These are phyloP conservation scores for Carex kokanica DNA, from an alignment of 176 grass and related monocot species.

Conservation along the genomic window DNA sequence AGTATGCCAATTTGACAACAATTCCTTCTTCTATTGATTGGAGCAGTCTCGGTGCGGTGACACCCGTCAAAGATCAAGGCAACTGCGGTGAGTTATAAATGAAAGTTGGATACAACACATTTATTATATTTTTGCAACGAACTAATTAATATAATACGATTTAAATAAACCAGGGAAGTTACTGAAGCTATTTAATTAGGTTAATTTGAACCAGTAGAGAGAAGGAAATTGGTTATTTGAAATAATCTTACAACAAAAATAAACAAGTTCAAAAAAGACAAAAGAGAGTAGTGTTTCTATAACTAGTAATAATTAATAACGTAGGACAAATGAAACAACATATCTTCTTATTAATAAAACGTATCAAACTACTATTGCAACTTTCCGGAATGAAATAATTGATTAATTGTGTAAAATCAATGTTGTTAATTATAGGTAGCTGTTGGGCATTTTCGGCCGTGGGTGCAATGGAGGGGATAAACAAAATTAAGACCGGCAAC, in stretches of 20 bases:
- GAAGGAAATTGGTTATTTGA: too few species aligned
- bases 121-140: not conserved
- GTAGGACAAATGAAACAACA: too few species aligned
- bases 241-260: too few species aligned
- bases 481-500: conserved; percentile 18
- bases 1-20: not conserved
- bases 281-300: too few species aligned
- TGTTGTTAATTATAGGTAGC: conserved; percentile 20
- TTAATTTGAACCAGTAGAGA: too few species aligned
- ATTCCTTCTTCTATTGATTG: conserved; percentile 16
- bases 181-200: too few species aligned
- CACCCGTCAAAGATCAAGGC: conserved; percentile 23
- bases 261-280: too few species aligned
- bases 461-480: conserved; percentile 29
- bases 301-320: too few species aligned
- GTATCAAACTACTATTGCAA: too few species aligned
- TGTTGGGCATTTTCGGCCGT: conserved; percentile 43
- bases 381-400: not conserved
- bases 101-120: not conserved
- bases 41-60: conserved; percentile 1
- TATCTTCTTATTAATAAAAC: too few species aligned
- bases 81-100: conserved; percentile 20
- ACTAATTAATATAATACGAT: not conserved
- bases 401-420: not conserved
- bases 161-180: not conserved